Evolutionary conservation across 2,329 filamentous ascomycete species (phyloP).

Genomic region (Arthrobotrys sinensis): DNA sequence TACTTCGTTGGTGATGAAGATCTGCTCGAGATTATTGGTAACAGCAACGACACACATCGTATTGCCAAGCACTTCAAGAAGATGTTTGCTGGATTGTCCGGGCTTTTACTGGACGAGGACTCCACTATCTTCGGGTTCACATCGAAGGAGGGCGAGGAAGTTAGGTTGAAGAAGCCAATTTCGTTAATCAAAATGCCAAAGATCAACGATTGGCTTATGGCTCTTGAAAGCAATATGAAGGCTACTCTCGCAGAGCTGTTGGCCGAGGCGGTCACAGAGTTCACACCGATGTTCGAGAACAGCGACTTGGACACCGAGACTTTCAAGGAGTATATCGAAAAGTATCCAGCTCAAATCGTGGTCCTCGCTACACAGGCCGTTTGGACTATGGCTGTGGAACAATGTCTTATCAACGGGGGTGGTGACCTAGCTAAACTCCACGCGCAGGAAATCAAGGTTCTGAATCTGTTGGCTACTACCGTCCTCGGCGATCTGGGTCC

Average conservation of each 20-base stretch:
- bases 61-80: slow-evolving; percentile 99
- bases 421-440: slow-evolving; percentile 79
- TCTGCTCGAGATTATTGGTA: slow-evolving; percentile 97
- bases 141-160: slow-evolving; percentile 93
- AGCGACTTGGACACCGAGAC: slow-evolving; percentile 78
- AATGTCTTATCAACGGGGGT: slow-evolving; percentile 80
- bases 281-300: slow-evolving; percentile 82
- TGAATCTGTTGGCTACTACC: slow-evolving; percentile 87
- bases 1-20: slow-evolving; percentile 99
- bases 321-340: slow-evolving; percentile 84
- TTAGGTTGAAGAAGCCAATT: slow-evolving; percentile 89
- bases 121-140: slow-evolving; percentile 90
- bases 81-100: slow-evolving; percentile 98
- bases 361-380: slow-evolving; percentile 93
- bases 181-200: slow-evolving; percentile 92
- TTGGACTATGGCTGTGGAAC: slow-evolving; percentile 91
- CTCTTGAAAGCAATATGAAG: slow-evolving; percentile 94
- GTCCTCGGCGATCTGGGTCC: slow-evolving; percentile 91
- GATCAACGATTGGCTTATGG: slow-evolving; percentile 98
- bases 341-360: slow-evolving; percentile 93
- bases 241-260: slow-evolving; percentile 90
- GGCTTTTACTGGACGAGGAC: slow-evolving; percentile 91
- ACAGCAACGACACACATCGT: slow-evolving; percentile 95
- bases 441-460: slow-evolving; percentile 85
- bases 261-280: slow-evolving; percentile 86